Conservation (phyloP, 2,329 filamentous ascomycete genomes). For the Aspergillus niger region DNA sequence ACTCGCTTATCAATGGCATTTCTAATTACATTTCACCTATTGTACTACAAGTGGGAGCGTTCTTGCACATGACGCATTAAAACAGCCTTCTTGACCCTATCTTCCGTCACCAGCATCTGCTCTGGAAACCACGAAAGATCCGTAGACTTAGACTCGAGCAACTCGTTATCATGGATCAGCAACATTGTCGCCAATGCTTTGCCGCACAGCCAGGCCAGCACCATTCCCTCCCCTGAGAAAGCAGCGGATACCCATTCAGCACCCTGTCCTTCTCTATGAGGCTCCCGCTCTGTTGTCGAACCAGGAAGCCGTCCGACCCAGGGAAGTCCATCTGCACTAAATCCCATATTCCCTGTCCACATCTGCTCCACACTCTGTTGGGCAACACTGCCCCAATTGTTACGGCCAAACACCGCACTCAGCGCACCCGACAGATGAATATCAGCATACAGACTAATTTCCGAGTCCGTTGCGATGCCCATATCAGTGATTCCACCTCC, state of each 20-base stretch:
- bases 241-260: conserved; percentile 33
- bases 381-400: conserved; percentile 25
- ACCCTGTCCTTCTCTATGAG: neutral
- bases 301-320: conserved; percentile 51
- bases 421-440: conserved; percentile 31
- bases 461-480: conserved; percentile 52
- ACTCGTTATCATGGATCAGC: conserved; percentile 18
- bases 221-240: conserved; percentile 37
- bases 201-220: conserved; percentile 34
- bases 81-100: conserved; percentile 22
- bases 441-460: conserved; percentile 27
- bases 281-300: conserved; percentile 16
- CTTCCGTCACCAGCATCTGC: conserved; percentile 30
- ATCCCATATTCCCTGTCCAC: conserved; percentile 52
- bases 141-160: neutral
- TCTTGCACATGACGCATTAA: conserved; percentile 10
- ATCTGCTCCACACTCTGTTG: conserved; percentile 27
- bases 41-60: neutral
- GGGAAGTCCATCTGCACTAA: conserved; percentile 52
- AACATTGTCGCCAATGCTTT: conserved; percentile 31
- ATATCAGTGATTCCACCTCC: conserved; percentile 50
- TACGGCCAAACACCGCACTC: conserved; percentile 27
- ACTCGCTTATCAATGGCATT: too few relatives aligned
- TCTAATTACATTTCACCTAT: neutral
- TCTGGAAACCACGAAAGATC: conserved; percentile 34